Conservation (phyloP, 169 alveolate genomes). For the Perkinsus marinus region DNA sequence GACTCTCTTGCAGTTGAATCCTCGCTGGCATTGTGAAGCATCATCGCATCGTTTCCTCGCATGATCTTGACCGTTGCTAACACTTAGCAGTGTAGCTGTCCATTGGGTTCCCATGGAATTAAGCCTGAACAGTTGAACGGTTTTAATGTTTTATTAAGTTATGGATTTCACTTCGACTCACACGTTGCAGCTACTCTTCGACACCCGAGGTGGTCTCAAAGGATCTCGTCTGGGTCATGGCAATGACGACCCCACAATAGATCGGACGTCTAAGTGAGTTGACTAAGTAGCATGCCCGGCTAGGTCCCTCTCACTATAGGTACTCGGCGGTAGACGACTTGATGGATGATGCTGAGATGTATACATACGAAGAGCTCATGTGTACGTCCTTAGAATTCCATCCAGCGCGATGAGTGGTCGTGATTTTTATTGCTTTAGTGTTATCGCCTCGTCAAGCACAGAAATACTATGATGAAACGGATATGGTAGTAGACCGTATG, state of each 20-base stretch:
- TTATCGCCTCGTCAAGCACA: background rate
- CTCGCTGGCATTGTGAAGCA: too few species aligned
- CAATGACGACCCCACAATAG: background rate
- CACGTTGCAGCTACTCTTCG: background rate
- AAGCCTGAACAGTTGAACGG: too few species aligned
- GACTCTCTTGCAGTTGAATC: too few species aligned
- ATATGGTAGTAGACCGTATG: background rate
- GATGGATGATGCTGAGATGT: background rate
- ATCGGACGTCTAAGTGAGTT: background rate
- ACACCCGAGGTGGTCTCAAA: background rate
- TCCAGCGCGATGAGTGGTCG: too few species aligned
- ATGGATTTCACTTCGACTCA: background rate
- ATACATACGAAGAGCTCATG: background rate
- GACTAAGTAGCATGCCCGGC: background rate
- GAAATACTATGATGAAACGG: background rate
- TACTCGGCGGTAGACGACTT: background rate
- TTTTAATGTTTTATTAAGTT: background rate
- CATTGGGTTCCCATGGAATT: too few species aligned
- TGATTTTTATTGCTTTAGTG: background rate
- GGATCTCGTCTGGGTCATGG: background rate
- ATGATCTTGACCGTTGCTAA: too few species aligned
- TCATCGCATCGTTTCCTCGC: too few species aligned
- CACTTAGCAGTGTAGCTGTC: too few species aligned
- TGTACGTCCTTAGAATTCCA: background rate
- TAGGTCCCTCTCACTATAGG: background rate